Conservation (phyloP, 2,329 filamentous ascomycete species). For the Dothidotthia symphoricarpi region DNA sequence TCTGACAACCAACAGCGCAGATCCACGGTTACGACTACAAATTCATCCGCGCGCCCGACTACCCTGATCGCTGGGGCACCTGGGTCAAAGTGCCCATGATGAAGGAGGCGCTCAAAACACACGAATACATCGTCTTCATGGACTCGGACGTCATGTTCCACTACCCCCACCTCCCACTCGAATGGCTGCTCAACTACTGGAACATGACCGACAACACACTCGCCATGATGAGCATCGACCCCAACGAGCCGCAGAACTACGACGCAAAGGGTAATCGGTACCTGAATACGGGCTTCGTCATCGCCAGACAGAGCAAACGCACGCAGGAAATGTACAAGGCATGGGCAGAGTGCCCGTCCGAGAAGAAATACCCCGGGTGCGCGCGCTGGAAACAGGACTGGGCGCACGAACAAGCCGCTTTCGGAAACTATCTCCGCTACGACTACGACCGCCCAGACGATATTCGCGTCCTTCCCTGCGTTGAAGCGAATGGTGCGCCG, state of each 20-base stretch:
- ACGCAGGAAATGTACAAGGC: constrained; percentile 42
- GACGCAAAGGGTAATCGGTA: constrained; percentile 44
- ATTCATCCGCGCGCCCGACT: constrained; percentile 46
- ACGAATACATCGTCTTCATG: constrained; percentile 50
- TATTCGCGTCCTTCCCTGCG: constrained; percentile 40
- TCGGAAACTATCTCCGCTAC: constrained; percentile 42
- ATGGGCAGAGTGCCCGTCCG: constrained; percentile 41
- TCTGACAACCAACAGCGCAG: constrained; percentile 33
- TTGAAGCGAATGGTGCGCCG: constrained; percentile 41
- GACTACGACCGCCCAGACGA: constrained; percentile 40
- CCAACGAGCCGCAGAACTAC: constrained; percentile 44
- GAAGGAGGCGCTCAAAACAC: constrained; percentile 42
- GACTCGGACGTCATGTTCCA: constrained; percentile 53
- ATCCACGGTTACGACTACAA: constrained; percentile 54
- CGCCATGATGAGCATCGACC: constrained; percentile 50
- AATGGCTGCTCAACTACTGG: constrained; percentile 55
- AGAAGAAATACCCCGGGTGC: constrained; percentile 37
- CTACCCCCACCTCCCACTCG: constrained; percentile 49
- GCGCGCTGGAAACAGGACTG: constrained; percentile 37
- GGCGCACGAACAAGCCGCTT: constrained; percentile 42
- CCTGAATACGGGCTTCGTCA: constrained; percentile 49
- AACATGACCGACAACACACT: constrained; percentile 47
- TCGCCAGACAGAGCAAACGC: constrained; percentile 42
- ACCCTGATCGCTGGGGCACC: constrained; percentile 46
- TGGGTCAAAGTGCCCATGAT: constrained; percentile 54